Conservation (phyloP, 441 rosid species). For the Arabidopsis hybrid region DNA sequence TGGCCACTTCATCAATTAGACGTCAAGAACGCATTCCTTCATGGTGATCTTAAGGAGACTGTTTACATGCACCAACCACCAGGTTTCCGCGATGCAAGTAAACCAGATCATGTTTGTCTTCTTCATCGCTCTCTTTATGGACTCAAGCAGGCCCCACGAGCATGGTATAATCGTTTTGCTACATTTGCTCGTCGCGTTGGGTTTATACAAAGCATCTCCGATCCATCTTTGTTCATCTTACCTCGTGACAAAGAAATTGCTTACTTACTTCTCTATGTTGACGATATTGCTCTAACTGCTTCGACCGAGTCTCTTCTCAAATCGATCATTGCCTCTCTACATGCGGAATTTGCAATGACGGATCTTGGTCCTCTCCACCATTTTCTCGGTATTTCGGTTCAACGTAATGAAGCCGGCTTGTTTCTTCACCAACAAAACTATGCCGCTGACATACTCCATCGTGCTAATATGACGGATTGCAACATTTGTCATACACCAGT, state of each 20-base stretch:
- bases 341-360: too few species aligned
- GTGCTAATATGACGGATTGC: not conserved
- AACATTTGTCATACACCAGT: not conserved
- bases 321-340: too few species aligned
- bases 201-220: too few species aligned
- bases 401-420: not conserved
- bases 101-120: not conserved
- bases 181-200: too few species aligned
- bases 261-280: not conserved
- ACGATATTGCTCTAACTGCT: not conserved
- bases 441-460: not conserved
- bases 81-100: fast-evolving
- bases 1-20: not conserved
- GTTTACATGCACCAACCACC: not conserved
- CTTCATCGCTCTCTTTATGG: not conserved
- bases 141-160: not conserved
- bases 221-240: too few species aligned
- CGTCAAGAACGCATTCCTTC: not conserved
- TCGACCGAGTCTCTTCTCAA: too few species aligned
- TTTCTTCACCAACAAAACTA: not conserved
- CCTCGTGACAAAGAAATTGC: not conserved
- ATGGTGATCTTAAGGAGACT: not conserved
- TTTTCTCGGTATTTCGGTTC: too few species aligned
- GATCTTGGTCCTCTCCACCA: too few species aligned
- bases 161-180: not conserved